These are phyloP conservation scores for Helotiales sp. DNA, from an alignment of 2,329 filamentous ascomycete genomes.

Conservation along the genomic window DNA sequence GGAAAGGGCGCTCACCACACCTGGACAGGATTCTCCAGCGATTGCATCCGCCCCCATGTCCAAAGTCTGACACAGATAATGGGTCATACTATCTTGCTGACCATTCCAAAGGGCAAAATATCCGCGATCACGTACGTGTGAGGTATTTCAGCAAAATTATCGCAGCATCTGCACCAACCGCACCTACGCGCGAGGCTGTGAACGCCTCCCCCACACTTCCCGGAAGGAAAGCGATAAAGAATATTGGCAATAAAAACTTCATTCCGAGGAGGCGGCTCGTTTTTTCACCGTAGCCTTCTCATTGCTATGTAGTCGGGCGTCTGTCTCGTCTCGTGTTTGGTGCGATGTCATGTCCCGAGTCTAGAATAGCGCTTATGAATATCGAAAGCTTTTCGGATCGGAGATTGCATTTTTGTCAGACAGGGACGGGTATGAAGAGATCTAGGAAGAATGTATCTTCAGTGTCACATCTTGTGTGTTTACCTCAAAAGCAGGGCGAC, in stretches of 20 bases:
- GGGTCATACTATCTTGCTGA: too few species aligned
- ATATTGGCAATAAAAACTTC: neutral
- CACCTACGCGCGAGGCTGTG: neutral
- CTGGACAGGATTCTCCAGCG: neutral
- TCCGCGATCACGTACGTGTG: neutral
- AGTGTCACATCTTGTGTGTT: neutral
- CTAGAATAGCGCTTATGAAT: neutral
- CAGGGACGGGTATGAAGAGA: neutral
- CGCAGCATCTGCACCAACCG: neutral
- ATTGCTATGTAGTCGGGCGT: conserved; percentile 13
- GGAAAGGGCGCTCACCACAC: neutral
- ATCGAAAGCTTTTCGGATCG: neutral
- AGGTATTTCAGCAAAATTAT: neutral
- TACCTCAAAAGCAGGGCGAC: neutral
- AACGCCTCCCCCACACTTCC: neutral
- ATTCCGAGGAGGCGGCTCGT: neutral
- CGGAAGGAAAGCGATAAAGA: neutral
- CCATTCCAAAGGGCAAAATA: neutral
- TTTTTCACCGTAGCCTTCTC: neutral
- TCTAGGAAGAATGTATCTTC: neutral
- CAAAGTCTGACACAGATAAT: too few species aligned
- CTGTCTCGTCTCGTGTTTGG: neutral
- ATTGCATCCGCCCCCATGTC: neutral
- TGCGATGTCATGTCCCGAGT: too few species aligned
- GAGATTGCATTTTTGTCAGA: neutral